Evolutionary conservation across 441 rosid genomes (phyloP), one percentile per base, ranked within the genome.

Genomic region (Manihot esculenta): DNA sequence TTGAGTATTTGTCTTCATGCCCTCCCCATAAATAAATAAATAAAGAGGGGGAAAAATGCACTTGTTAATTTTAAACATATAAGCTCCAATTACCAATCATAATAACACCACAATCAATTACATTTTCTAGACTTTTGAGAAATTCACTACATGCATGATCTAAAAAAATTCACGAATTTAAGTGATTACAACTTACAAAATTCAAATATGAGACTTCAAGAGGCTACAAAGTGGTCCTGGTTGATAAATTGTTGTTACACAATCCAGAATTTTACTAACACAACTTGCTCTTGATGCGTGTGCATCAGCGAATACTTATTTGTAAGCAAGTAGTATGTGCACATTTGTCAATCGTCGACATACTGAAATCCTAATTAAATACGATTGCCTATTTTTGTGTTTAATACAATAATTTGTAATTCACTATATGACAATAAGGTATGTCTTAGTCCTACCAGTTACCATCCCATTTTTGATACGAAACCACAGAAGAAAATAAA

Each of bases 11-110:
- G 26, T 27, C 21, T 9, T 66, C 58, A 1, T 33, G 23, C 68
- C 56, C 58, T 50, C 9, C 59, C 59, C 57, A 11, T 0, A n/a
- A n/a, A n/a, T n/a, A n/a, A n/a, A n/a, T 0, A 4, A 35, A 66
- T 2, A 33, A 24, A 56, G 23, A 30, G 3, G 47, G 30, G n/a
- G 21, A 10, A n/a, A 60, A 61, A 21, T 18, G 5, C 17, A 15
- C 45, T 35, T 24, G 41, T 47, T 58, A 61, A 2, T 15, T 50
- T 50, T 35, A 62, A 42, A 53, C 7, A 55, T 58, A 33, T 18
- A 54, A 62, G 18, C 30, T 62, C 55, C 55, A 71, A 62, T 24
- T 17, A 62, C 74, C 26, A 56, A 18, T 11, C n/a, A n/a, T n/a
- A n/a, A 17, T 58, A 35, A 21, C 12, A 33, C 55, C 10, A 13